phyloP scores from a whole-genome alignment of 176 grass and related monocot species.

The Ampelocalamus luodianensis region DNA sequence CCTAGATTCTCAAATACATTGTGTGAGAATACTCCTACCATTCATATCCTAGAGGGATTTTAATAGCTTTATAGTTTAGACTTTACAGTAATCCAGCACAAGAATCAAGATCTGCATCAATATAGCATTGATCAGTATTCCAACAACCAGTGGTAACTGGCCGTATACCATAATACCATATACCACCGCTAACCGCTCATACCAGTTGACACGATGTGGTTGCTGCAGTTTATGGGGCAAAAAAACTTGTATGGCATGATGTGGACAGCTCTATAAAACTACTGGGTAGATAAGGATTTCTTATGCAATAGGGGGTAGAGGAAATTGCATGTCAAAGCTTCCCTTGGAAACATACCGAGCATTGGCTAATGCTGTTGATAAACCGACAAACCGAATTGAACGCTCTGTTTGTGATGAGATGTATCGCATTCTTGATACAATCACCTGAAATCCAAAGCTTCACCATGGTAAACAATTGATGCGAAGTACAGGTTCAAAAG shows the following conservation, averaged over 20 bases:
- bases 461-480: conserved; percentile 38
- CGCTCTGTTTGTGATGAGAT: conserved; percentile 93
- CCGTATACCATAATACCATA: conserved; percentile 12
- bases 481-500: conserved; percentile 16
- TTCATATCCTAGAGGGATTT: background rate
- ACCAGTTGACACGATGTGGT: background rate
- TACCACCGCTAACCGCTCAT: background rate
- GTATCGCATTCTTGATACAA: conserved; percentile 99
- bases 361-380: conserved; percentile 99
- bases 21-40: background rate
- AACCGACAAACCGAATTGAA: conserved; percentile 89
- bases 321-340: conserved; percentile 25
- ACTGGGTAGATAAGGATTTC: conserved; percentile 7
- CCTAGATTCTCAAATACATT: conserved; percentile 8
- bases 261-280: background rate
- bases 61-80: background rate
- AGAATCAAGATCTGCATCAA: background rate
- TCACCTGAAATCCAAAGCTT: conserved; percentile 66
- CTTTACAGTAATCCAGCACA: background rate
- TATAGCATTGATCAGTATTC: conserved; percentile 9
- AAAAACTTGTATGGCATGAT: background rate
- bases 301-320: background rate
- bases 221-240: conserved; percentile 16
- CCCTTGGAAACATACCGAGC: conserved; percentile 55
- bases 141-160: background rate